phyloP scores from a whole-genome alignment of 2,329 filamentous ascomycete species.

The Cytospora chrysosperma region DNA sequence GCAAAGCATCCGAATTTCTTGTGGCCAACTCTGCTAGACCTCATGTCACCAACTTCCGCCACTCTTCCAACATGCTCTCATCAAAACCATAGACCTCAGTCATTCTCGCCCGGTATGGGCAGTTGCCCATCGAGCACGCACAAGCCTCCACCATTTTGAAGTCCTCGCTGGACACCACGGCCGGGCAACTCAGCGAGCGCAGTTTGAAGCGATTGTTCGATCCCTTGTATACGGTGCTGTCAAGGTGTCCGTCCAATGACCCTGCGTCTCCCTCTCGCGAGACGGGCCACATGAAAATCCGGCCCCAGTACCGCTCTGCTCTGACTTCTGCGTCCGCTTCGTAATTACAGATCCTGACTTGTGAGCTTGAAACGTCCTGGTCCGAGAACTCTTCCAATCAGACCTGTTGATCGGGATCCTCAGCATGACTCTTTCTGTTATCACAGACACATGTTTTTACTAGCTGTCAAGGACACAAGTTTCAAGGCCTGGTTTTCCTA shows the following conservation, averaged over 20 bases:
- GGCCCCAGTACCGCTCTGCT: background rate
- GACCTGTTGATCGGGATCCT: no score
- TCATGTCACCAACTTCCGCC: background rate
- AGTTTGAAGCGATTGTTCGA: background rate
- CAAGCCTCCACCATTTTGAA: background rate
- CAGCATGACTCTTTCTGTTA: no score
- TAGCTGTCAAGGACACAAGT: no score
- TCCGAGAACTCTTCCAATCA: no score
- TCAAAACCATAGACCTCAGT: background rate
- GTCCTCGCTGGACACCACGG: background rate
- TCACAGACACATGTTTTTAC: no score
- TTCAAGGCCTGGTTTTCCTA: no score
- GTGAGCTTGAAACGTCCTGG: no score
- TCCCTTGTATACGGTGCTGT: background rate
- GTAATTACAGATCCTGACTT: no score
- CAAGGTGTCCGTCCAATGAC: background rate
- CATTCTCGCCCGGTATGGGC: no score
- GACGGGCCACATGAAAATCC: background rate
- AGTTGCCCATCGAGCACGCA: background rate
- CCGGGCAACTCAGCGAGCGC: background rate
- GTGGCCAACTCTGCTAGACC: background rate
- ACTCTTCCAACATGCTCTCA: background rate
- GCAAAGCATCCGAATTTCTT: background rate
- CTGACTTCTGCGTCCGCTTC: no score
- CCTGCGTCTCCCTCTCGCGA: background rate